Evolutionary conservation across 768 basidiomycete genomes (phyloP).

Genomic region (Trametes cinnabarina): DNA sequence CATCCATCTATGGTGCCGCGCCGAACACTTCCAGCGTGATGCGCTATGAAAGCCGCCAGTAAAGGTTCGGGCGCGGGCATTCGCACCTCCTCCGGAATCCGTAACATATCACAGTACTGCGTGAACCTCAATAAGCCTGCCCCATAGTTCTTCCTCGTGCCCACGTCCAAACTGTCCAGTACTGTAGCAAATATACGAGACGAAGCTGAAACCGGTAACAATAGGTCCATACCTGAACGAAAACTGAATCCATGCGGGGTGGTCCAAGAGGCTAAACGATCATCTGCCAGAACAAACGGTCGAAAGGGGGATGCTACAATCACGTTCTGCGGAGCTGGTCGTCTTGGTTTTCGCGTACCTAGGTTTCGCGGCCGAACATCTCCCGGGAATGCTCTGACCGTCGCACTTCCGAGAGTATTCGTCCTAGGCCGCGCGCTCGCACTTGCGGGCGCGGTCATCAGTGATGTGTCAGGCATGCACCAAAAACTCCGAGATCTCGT

Average conservation of each 20-base stretch:
- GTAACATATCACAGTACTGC: slow-evolving; percentile 36
- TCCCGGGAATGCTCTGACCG: no score
- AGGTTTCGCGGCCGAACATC: not conserved
- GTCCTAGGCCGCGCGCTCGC: no score
- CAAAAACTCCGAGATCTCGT: not conserved
- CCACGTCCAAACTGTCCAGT: not conserved
- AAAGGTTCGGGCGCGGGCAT: slow-evolving; percentile 33
- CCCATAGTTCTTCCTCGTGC: slow-evolving; percentile 26
- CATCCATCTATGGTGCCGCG: slow-evolving; percentile 30
- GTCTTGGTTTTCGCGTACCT: not conserved
- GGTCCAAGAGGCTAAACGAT: not conserved
- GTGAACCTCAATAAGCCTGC: slow-evolving; percentile 35
- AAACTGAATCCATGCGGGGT: not conserved
- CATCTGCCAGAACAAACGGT: not conserved
- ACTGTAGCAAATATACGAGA: not conserved
- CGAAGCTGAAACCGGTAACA: not conserved
- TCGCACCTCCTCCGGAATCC: slow-evolving; percentile 29
- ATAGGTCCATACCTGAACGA: no score
- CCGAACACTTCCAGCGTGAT: slow-evolving; percentile 5
- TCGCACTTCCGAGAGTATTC: not conserved
- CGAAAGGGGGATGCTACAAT: not conserved
- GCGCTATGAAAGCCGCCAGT: slow-evolving; percentile 30
- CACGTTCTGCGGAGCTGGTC: not conserved
- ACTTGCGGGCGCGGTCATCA: no score
- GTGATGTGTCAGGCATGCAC: not conserved